Percentiles rank a stretch among this genome's conserved stretches.
phyloP scores from a whole-genome alignment of 2,329 filamentous ascomycete genomes.

The Aureobasidium lini region DNA sequence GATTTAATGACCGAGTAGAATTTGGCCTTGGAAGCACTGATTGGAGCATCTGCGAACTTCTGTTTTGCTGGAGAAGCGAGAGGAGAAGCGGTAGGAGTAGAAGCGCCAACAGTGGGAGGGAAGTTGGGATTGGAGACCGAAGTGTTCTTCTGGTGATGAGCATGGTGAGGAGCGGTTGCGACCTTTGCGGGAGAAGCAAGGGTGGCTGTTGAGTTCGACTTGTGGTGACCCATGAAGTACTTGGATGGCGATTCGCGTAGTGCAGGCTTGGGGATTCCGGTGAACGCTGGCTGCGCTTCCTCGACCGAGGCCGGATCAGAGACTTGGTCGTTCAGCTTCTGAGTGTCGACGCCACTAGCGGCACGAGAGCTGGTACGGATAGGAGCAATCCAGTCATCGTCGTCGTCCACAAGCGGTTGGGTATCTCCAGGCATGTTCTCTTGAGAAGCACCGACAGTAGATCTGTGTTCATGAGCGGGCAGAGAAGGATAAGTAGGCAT shows the following conservation, averaged over 20 bases:
- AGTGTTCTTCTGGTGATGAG: slow-evolving; percentile 50
- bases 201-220: slow-evolving; percentile 28
- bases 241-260: slow-evolving; percentile 9
- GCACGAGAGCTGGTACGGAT: slow-evolving; percentile 24
- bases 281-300: not conserved
- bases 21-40: slow-evolving; percentile 89
- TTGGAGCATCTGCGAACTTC: slow-evolving; percentile 61
- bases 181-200: slow-evolving; percentile 40
- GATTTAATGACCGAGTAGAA: slow-evolving; percentile 85
- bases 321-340: slow-evolving; percentile 1
- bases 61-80: slow-evolving; percentile 45
- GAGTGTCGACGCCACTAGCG: slow-evolving; percentile 5
- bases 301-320: not conserved
- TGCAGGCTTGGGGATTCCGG: not conserved
- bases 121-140: slow-evolving; percentile 37
- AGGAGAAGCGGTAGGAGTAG: slow-evolving; percentile 46
- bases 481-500: slow-evolving; percentile 26
- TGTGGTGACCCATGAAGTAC: slow-evolving; percentile 22
- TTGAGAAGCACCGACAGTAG: slow-evolving; percentile 19
- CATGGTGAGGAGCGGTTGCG: slow-evolving; percentile 28
- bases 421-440: slow-evolving; percentile 12
- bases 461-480: not conserved
- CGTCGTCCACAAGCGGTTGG: slow-evolving; percentile 37
- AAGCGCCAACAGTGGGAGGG: slow-evolving; percentile 24
- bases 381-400: slow-evolving; percentile 54